Conservation (phyloP, 2,329 filamentous ascomycete genomes). For the Trichoderma gracile region DNA sequence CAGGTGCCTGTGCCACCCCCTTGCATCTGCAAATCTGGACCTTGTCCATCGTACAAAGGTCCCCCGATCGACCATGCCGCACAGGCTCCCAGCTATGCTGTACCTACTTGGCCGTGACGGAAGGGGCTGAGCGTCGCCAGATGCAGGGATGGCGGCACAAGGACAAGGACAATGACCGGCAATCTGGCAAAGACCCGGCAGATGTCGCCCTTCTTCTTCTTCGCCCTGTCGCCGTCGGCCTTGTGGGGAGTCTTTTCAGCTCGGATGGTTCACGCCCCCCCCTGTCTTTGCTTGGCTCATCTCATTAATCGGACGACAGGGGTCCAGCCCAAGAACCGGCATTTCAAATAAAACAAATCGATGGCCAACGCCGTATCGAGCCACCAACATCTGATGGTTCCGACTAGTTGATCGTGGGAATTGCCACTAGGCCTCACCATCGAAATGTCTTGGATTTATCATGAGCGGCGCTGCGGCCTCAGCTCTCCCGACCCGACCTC, state of each 20-base stretch:
- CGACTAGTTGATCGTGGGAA: conserved; percentile 15
- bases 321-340: neutral
- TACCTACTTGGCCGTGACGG: neutral
- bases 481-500: conserved; percentile 15
- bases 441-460: conserved; percentile 23
- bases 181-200: conserved; percentile 13
- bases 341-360: neutral
- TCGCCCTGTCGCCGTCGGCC: neutral
- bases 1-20: too few species aligned
- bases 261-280: conserved; percentile 12
- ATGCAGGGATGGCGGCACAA: conserved; percentile 5
- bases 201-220: neutral
- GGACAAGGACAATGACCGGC: conserved; percentile 10
- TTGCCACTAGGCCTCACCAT: conserved; percentile 13
- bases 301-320: conserved; percentile 14
- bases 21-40: too few species aligned
- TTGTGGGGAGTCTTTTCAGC: conserved; percentile 20
- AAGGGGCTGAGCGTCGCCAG: neutral
- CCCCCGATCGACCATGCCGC: too few species aligned
- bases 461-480: conserved; percentile 5
- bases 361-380: conserved; percentile 13
- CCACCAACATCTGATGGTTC: conserved; percentile 21
- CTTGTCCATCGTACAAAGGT: too few species aligned
- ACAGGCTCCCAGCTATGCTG: neutral
- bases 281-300: conserved; percentile 14